A percentile compares a stretch with the other conserved stretches of the same genome.
phyloP scores from a whole-genome alignment of 495 filamentous ascomycete genomes.

The Penicillium desertorum region DNA sequence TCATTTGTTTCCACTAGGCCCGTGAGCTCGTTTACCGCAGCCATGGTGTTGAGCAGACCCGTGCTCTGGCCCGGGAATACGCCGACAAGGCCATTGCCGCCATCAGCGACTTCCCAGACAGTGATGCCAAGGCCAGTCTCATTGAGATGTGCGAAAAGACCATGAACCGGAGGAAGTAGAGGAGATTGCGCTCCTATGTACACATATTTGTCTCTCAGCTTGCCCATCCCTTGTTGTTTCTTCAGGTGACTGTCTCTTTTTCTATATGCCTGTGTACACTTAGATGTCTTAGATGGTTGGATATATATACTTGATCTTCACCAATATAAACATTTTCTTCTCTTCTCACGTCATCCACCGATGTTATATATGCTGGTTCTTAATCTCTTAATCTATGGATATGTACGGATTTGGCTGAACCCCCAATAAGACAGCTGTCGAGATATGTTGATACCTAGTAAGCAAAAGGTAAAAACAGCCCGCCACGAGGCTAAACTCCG shows the following conservation, averaged over 20 bases:
- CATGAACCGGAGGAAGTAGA: slow-evolving; percentile 80
- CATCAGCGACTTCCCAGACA: slow-evolving; percentile 78
- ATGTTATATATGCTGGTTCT: background rate
- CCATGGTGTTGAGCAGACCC: slow-evolving; percentile 86
- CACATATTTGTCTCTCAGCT: slow-evolving; percentile 23
- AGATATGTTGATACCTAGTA: background rate
- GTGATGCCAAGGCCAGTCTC: slow-evolving; percentile 87
- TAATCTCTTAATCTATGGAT: background rate
- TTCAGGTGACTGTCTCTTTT: slow-evolving; percentile 9
- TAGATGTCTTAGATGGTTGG: slow-evolving; percentile 21
- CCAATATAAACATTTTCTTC: slow-evolving; percentile 6
- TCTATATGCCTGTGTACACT: slow-evolving; percentile 27
- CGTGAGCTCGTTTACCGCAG: slow-evolving; percentile 78
- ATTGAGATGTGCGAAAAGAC: slow-evolving; percentile 93
- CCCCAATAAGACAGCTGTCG: background rate
- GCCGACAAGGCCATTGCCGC: slow-evolving; percentile 83
- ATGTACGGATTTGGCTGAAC: background rate
- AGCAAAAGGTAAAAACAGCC: background rate
- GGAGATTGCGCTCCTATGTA: slow-evolving; percentile 21
- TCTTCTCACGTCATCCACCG: background rate
- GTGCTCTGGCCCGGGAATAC: slow-evolving; percentile 85
- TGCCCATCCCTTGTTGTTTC: slow-evolving; percentile 11
- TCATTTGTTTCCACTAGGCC: slow-evolving; percentile 54
- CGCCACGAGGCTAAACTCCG: background rate
- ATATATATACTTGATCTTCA: slow-evolving; percentile 10